Evolutionary conservation across 148 eudicot genomes (phyloP).

Genomic region (Heliosperma pusillum): DNA sequence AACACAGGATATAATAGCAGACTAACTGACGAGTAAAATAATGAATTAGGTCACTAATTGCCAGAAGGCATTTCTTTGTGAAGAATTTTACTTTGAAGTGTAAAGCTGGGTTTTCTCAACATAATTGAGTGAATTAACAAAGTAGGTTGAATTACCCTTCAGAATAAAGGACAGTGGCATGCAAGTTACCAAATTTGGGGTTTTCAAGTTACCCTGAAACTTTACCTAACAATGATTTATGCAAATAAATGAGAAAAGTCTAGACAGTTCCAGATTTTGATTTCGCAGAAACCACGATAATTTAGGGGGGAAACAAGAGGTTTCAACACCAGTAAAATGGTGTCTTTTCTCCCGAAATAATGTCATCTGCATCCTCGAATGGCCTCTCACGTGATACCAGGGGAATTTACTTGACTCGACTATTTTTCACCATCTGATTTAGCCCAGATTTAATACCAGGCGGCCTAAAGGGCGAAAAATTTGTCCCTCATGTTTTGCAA

Average conservation of each 20-base stretch:
- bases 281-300: neutral
- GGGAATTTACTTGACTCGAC: neutral
- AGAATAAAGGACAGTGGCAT: constrained; percentile 28
- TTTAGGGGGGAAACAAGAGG: neutral
- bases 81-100: constrained; percentile 12
- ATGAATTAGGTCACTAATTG: neutral
- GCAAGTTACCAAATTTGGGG: constrained; percentile 40
- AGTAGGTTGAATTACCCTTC: constrained; percentile 16
- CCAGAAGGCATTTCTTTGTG: constrained; percentile 16
- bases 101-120: constrained; percentile 30
- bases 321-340: neutral
- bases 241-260: constrained; percentile 1
- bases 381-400: neutral
- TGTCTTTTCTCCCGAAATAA: no score
- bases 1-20: constrained; percentile 8
- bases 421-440: neutral
- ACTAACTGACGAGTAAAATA: constrained; percentile 22
- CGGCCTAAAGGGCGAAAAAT: neutral
- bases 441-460: neutral
- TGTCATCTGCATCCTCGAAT: no score
- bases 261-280: neutral
- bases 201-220: constrained; percentile 21
- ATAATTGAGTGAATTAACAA: constrained; percentile 6
- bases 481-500: neutral
- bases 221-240: neutral